A percentile compares a stretch with the other conserved stretches of the same genome.
These are phyloP conservation scores for Cinnamomum chago DNA, from an alignment of 164 flowering plant species.

Conservation along the genomic window DNA sequence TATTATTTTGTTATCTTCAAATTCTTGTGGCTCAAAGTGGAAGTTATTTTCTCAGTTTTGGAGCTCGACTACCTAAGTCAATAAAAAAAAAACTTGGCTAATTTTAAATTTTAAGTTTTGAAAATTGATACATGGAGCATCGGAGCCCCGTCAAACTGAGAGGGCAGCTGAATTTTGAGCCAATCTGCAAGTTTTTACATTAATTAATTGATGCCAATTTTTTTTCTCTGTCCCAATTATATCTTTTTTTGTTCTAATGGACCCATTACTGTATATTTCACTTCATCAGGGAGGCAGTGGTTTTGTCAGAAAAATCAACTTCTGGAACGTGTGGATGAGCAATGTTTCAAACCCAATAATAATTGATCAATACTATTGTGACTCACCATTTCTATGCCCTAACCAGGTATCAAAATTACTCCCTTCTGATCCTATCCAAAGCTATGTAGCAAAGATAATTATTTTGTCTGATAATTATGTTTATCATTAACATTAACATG, in stretches of 20 bases:
- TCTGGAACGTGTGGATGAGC: slow-evolving; percentile 62
- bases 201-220: not conserved
- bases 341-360: slow-evolving; percentile 87
- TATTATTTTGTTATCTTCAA: not conserved
- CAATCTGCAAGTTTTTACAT: no score
- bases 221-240: not conserved
- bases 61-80: not conserved
- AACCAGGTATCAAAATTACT: slow-evolving; percentile 56
- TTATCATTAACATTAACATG: not conserved
- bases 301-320: slow-evolving; percentile 43
- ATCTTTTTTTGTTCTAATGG: not conserved
- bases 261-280: slow-evolving; percentile 2
- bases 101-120: not conserved
- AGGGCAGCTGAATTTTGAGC: not conserved
- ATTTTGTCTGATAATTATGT: not conserved
- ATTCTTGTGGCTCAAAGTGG: not conserved
- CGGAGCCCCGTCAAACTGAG: not conserved
- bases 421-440: not conserved
- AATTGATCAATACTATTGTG: slow-evolving; percentile 92
- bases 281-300: slow-evolving; percentile 81
- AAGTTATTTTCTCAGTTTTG: not conserved
- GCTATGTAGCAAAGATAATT: not conserved
- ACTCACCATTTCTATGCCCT: slow-evolving; percentile 52
- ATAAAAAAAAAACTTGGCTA: not conserved
- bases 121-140: not conserved